Conservation (phyloP, 495 filamentous ascomycete genomes). For the Thermochaetoides thermophila region DNA sequence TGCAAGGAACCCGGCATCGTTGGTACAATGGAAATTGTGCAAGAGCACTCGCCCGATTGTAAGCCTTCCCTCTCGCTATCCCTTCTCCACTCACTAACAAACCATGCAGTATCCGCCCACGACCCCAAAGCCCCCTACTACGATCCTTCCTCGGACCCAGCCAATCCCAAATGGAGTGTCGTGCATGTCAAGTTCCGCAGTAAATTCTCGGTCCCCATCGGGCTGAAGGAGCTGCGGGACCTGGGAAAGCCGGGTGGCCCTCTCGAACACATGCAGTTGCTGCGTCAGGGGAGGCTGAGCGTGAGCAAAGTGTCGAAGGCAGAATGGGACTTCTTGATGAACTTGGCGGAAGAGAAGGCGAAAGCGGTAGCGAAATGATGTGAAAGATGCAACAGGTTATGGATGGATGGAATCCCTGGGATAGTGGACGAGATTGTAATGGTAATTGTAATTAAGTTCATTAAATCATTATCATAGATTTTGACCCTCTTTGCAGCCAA, state of each 20-base stretch:
- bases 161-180: constrained; percentile 75
- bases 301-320: constrained; percentile 57
- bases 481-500: too few species aligned
- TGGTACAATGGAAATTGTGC: constrained; percentile 85
- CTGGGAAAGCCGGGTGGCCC: constrained; percentile 40
- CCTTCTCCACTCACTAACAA: neutral
- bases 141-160: constrained; percentile 55
- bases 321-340: constrained; percentile 73
- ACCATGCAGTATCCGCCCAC: constrained; percentile 54
- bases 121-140: constrained; percentile 68
- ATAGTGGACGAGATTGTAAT: too few species aligned
- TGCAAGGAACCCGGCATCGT: constrained; percentile 82
- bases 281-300: constrained; percentile 68
- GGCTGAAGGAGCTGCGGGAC: constrained; percentile 57
- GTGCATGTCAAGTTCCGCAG: constrained; percentile 76
- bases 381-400: too few species aligned
- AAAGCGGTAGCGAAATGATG: too few species aligned
- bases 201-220: constrained; percentile 62
- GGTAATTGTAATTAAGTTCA: too few species aligned
- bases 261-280: constrained; percentile 69
- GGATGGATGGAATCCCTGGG: too few species aligned
- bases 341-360: constrained; percentile 29
- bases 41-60: constrained; percentile 69
- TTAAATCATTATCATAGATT: too few species aligned
- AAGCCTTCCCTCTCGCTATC: constrained; percentile 15